Evolutionary conservation across 2,329 filamentous ascomycete genomes (phyloP).

Genomic region (Verticillium albo-atrum): DNA sequence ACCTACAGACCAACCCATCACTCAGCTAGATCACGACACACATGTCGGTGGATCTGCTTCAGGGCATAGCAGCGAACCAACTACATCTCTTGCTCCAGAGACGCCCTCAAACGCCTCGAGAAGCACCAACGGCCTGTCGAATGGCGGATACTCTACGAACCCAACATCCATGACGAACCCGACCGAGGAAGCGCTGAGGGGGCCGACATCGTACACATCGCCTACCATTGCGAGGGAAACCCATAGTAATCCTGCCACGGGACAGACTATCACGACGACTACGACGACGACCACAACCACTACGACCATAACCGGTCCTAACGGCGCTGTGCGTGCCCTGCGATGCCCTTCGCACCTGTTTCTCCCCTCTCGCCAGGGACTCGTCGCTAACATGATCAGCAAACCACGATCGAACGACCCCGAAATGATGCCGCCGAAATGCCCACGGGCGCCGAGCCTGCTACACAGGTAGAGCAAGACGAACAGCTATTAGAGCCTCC

Average conservation of each 20-base stretch:
- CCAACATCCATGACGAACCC: constrained; percentile 1
- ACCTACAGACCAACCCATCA: background rate
- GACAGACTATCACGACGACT: constrained; percentile 10
- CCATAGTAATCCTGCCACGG: constrained; percentile 7
- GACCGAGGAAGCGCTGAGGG: background rate
- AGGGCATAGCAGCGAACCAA: constrained; percentile 6
- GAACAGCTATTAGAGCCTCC: background rate
- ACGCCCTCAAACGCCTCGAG: constrained; percentile 3
- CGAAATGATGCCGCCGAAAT: constrained; percentile 3
- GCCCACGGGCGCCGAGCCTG: constrained; percentile 1
- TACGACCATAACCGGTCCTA: constrained; percentile 8
- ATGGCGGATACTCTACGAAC: background rate
- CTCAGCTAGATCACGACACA: background rate
- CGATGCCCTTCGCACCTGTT: background rate
- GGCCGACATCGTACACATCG: constrained; percentile 6
- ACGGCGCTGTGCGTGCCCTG: constrained; percentile 5
- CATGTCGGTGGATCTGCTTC: background rate
- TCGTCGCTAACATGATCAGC: background rate
- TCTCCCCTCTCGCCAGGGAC: background rate
- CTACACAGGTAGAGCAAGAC: background rate
- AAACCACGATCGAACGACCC: constrained; percentile 3
- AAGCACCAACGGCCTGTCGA: background rate
- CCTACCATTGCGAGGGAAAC: constrained; percentile 11
- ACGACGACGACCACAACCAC: constrained; percentile 12
- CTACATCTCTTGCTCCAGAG: constrained; percentile 3